Base-by-base conservation (phyloP, 129 eudicot species). In the Mikania micrantha region DNA sequence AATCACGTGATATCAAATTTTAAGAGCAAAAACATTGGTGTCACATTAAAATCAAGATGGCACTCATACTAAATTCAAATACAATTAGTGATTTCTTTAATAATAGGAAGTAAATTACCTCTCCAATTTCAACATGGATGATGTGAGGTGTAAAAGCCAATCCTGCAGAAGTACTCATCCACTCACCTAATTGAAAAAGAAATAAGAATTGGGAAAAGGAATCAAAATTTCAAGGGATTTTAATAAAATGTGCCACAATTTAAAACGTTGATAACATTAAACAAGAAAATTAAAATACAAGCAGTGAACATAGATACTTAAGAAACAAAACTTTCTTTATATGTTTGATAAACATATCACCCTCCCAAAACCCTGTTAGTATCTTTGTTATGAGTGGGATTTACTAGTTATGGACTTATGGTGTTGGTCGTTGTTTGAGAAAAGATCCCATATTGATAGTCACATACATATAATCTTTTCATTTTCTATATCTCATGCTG, bases 91-190 rank as follows among this genome's bases (percentile, higher is more conserved):
- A 48, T 11, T 9, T 47, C 29, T 1, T 28, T 1, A 3, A 8
- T 3, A 45, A 66, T 7, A 22, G 45, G 50, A 0, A 24, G 16
- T 31, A 2, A 52, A 62, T 66, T 74, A 87, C 97, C 97, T 91
- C 97, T 70, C 96, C 97, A 2, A 60, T 70, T 11, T 78, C 78
- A 58, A 83, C 70, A 32, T 78, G 88, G 63, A 91, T 81, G 73
- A 91, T 85, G 76, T 91, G 97, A 5, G 96, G 97, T 21, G 94
- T 87, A 83, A 91, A 91, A 44, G 97, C 97, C 27, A 79, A 40
- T 27, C 97, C 97, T 5, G 97, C 96, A 4, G 97, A 83, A 75
- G 45, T 79, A 61, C 82, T 81, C 96, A 91, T 91, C 97, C 97
- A 91, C 57, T 91, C 96, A 73, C 97, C 97, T 91, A 78, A 39